Evolutionary conservation across 1,284 basidiomycete genomes (phyloP), one percentile per base, ranked within the genome.

Genomic region (Pseudozyma tsukubaensis): DNA sequence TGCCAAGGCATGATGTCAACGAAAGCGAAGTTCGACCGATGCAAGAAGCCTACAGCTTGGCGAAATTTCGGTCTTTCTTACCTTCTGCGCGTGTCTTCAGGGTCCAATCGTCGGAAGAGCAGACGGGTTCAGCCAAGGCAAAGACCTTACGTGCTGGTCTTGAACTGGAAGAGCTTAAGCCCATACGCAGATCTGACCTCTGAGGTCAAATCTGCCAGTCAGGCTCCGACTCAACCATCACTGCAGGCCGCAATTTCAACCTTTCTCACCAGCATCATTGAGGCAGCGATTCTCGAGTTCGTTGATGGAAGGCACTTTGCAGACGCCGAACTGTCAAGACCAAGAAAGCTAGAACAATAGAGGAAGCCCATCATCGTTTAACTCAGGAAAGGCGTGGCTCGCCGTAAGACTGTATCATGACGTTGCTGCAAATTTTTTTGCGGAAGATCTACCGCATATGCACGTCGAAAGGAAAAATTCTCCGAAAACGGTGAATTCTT

Each of bases 11-110:
- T 59, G 63, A 59, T 37, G 35, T 18, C 51, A 29, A 18, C n/a
- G 19, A 7, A n/a, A 39, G n/a, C 45, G 21, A 54, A 68, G 65
- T 68, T 68, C 65, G 65, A 68, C 65, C 65, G 65, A 62, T 68
- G 59, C 65, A 58, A 29, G 24, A 29, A 29, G 6, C 24, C 24
- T 3, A 29, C 47, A 19, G 18, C 16, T 9, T 54, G 56, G 56
- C 34, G 56, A 50, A 54, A 40, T 48, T 19, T 52, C 50, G 58
- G 56, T 59, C 49, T 6, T 24, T 52, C 47, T 24, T 42, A 45
- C 36, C 34, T 18, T 1, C 13, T 19, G 16, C 37, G 14, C 21
- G 16, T 32, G 34, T 40, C 36, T 63, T 49, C 60, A 44, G 48
- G 56, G 34, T 32, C 39, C 40, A 50, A 6, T 4, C 9, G 1